A percentile compares a stretch with the other conserved stretches of the same genome.
These are phyloP conservation scores for Cicer bijugum DNA, from an alignment of 306 rosid species.

Conservation along the genomic window DNA sequence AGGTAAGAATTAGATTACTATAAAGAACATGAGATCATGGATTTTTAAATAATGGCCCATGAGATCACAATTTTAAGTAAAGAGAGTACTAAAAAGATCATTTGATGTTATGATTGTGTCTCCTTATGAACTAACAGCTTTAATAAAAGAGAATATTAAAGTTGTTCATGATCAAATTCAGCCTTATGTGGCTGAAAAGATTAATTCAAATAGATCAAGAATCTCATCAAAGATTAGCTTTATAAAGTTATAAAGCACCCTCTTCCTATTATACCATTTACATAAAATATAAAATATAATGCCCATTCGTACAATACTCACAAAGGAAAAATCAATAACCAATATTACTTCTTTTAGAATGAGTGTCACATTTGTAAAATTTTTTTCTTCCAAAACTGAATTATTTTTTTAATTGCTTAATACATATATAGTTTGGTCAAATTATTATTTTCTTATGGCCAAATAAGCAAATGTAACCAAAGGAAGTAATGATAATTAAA, in stretches of 20 bases:
- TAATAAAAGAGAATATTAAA: constrained; percentile 46
- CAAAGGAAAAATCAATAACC: not conserved
- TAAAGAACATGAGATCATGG: not conserved
- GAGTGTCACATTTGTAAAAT: too few species aligned
- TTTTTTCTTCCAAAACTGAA: too few species aligned
- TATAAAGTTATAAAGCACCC: constrained; percentile 45
- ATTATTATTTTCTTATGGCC: too few species aligned
- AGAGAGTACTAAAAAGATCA: constrained; percentile 12
- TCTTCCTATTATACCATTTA: not conserved
- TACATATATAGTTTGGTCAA: too few species aligned
- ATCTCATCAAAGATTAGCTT: constrained; percentile 42
- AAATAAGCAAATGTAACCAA: too few species aligned
- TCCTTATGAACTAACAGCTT: constrained; percentile 40
- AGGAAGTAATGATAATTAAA: too few species aligned
- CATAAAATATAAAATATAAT: not conserved
- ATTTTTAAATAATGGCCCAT: constrained; percentile 9
- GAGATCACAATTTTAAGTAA: not conserved
- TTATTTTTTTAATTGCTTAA: too few species aligned
- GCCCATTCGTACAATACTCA: not conserved
- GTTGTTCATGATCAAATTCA: constrained; percentile 40
- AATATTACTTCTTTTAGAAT: not conserved
- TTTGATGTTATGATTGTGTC: constrained; percentile 35
- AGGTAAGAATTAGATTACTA: constrained; percentile 26
- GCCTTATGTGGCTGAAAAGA: constrained; percentile 44
- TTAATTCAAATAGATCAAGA: constrained; percentile 28